Evolutionary conservation across 1,284 basidiomycete species (phyloP), one percentile per base, ranked within the genome.

Genomic region (Ustilago xerochloae): DNA sequence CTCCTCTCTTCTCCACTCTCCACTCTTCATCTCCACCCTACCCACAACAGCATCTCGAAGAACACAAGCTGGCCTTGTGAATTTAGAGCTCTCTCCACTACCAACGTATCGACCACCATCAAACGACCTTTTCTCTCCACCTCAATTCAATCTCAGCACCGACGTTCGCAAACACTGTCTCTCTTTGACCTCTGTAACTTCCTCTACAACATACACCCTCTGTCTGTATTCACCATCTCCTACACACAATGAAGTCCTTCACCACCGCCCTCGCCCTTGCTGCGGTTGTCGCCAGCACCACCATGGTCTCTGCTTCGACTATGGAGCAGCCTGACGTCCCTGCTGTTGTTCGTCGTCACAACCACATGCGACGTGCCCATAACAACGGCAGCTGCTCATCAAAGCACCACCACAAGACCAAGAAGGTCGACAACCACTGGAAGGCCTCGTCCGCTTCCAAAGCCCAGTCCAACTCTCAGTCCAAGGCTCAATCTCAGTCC

Each of bases 291-390:
- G 69, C 57, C 20, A 67, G 60, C 63, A 63, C 69, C 45, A 53
- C 69, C 26, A 35, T 75, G 46, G 73, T 70, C 15, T 59, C 69
- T 13, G 73, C 73, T 6, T 72, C 73, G 20, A 60, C 43, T 45
- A 38, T 66, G 28, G 66, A 59, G 36, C 54, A 63, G 20, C 48
- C 58, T 20, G 41, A 63, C 45, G 50, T 67, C 9, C 59, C 43
- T 35, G 51, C 50, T 20, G 47, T 65, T n/a, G 64, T 63, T 35
- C 73, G 62, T n/a, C 63, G 69, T 30, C 45, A 50, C 55, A 35
- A 46, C 35, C 68, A 72, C 60, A 39, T 49, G 33, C 56, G 41
- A 4, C 63, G 53, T 16, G 52, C 64, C 15, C 47, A 56, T 22
- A 41, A 54, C 39, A 60, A 32, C 36, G 64, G 66, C 46, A 57